Base-by-base conservation (phyloP, 306 rosid species). In the Rosa multiflora region DNA sequence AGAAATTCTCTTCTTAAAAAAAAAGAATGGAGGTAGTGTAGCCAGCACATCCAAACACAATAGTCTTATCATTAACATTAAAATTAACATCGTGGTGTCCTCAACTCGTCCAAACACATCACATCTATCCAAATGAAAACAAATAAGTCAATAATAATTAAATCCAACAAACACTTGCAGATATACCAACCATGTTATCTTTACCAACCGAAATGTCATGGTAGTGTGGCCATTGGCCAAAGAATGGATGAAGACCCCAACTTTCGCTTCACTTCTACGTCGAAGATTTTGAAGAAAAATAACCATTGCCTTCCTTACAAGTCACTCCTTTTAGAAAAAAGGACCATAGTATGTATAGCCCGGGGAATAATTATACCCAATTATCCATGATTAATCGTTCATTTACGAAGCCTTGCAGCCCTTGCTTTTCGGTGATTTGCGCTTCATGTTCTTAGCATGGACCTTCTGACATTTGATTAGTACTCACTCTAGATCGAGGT, bases 171-270 rank as follows among this genome's bases (percentile, higher is more conserved):
- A 48, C n/a, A 4, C 29, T 44, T 0, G 76, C 70, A 40, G 81
- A 58, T 70, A 78, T 55, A 84, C 85, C 87, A 80, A 80, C 82
- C 72, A 40, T 48, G 68, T 56, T n/a, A 0, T 76, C 49, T 40
- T 8, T 18, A 76, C 72, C 84, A 71, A 66, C 71, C 59, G 39
- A 39, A 51, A 42, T 47, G 67, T 29, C 51, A 46, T 59, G 11
- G 11, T 10, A 10, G 32, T 29, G 44, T 2, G 53, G 17, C 18
- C 56, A 4, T 0, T 35, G 68, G 44, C 40, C 67, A 61, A 26
- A 8, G 1, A 39, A 18, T 18, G 0, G 0, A 62, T 63, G 32
- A 63, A 10, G 48, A 53, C 69, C 67, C 59, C 78, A 39, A 37
- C 46, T 26, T 47, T 84, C 68, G 79, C 85, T 84, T 81, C 66